Evolutionary conservation across 768 basidiomycete species (phyloP).

Genomic region (Kwoniella heveanensis): DNA sequence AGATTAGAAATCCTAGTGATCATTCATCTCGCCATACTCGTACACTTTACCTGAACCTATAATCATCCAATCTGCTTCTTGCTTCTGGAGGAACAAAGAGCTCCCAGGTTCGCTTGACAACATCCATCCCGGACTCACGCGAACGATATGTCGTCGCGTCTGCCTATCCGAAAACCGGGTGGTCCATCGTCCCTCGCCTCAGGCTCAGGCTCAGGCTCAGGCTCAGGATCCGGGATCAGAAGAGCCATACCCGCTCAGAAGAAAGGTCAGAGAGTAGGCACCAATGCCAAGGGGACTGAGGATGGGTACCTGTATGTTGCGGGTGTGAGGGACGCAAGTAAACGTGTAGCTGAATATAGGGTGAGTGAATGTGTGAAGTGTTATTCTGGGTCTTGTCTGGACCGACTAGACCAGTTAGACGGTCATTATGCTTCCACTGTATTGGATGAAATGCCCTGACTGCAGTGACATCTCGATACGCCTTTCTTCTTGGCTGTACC

Average conservation of each 20-base stretch:
- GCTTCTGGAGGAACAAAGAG: too few species aligned
- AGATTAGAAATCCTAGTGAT: not conserved
- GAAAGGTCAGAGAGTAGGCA: constrained; percentile 32
- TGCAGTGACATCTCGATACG: too few species aligned
- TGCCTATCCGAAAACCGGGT: constrained; percentile 17
- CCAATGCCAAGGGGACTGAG: constrained; percentile 36
- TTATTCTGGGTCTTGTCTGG: not conserved
- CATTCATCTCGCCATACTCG: too few species aligned
- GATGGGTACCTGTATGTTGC: constrained; percentile 50
- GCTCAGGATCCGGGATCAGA: not conserved
- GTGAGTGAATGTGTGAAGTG: constrained; percentile 27
- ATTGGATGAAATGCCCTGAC: too few species aligned
- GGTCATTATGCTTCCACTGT: too few species aligned
- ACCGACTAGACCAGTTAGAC: too few species aligned
- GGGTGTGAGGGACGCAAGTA: constrained; percentile 49
- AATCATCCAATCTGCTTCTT: too few species aligned
- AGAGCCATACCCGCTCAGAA: constrained; percentile 1
- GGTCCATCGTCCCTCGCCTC: not conserved
- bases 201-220: constrained; percentile 1
- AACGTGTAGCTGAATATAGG: constrained; percentile 44
- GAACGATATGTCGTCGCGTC: constrained; percentile 20
- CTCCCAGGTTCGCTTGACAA: too few species aligned
- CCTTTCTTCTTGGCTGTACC: too few species aligned
- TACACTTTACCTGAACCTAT: too few species aligned
- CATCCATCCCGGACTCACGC: too few species aligned